A percentile compares a stretch with the other conserved stretches of the same genome.
These are phyloP conservation scores for Daldinia sp. DNA, from an alignment of 2,329 filamentous ascomycete genomes.

Conservation along the genomic window DNA sequence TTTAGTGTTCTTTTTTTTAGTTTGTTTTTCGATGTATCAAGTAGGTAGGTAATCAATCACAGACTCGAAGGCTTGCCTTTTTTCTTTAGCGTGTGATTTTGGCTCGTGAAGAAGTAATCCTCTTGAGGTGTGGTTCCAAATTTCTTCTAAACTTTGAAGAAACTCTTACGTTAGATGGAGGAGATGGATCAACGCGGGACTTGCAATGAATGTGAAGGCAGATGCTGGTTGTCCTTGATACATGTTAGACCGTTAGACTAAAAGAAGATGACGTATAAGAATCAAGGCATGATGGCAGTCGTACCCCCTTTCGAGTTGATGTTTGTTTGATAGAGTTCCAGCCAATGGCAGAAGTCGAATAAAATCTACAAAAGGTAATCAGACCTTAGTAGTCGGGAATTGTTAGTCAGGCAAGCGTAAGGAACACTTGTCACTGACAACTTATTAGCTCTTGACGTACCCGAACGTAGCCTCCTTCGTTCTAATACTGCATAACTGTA, in stretches of 20 bases:
- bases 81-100: neutral
- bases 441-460: neutral
- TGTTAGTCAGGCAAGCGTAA: neutral
- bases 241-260: neutral
- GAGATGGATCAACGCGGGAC: neutral
- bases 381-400: too few relatives aligned
- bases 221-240: neutral
- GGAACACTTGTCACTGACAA: neutral
- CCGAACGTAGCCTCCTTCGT: too few relatives aligned
- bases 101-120: neutral
- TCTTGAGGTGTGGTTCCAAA: neutral
- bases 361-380: too few relatives aligned
- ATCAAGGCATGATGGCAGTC: neutral
- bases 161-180: neutral
- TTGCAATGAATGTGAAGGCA: neutral
- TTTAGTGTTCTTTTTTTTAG: neutral
- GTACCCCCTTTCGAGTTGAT: neutral
- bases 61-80: neutral
- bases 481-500: too few relatives aligned
- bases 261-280: neutral
- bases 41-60: neutral
- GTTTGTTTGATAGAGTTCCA: neutral
- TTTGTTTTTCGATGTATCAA: neutral
- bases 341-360: neutral
- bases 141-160: neutral